phyloP scores from a whole-genome alignment of 345 rosid genomes.

The Toxicodendron radicans region DNA sequence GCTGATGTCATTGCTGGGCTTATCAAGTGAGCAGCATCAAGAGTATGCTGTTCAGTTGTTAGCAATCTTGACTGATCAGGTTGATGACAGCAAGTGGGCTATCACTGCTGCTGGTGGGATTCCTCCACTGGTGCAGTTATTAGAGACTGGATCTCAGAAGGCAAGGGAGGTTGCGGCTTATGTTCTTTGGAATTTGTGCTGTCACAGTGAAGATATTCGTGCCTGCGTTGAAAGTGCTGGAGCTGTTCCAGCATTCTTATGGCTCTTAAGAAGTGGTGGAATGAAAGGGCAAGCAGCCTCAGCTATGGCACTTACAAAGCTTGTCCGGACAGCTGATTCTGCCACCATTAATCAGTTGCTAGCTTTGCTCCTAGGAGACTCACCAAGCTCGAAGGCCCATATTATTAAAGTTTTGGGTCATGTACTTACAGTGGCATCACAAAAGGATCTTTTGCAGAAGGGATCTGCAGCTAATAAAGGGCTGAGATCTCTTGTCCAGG shows the following conservation, averaged over 20 bases:
- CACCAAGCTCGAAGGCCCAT: slow-evolving; percentile 58
- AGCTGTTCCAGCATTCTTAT: slow-evolving; percentile 73
- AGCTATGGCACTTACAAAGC: slow-evolving; percentile 64
- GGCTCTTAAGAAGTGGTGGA: slow-evolving; percentile 76
- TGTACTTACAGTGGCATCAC: slow-evolving; percentile 68
- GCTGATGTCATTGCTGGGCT: slow-evolving; percentile 76
- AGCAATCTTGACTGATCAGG: slow-evolving; percentile 68
- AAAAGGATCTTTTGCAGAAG: slow-evolving; percentile 52
- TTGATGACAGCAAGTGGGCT: slow-evolving; percentile 96
- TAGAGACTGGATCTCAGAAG: slow-evolving; percentile 81
- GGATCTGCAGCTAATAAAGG: slow-evolving; percentile 87
- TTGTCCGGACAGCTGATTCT: slow-evolving; percentile 70
- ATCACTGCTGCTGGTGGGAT: slow-evolving; percentile 96
- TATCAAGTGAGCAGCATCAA: slow-evolving; percentile 88
- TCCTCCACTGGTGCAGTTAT: slow-evolving; percentile 85
- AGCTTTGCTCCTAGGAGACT: slow-evolving; percentile 69
- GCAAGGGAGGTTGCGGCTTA: slow-evolving; percentile 80
- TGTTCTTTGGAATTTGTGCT: slow-evolving; percentile 75
- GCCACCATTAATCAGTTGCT: slow-evolving; percentile 76
- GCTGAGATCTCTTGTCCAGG: slow-evolving; percentile 64
- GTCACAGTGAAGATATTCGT: slow-evolving; percentile 85
- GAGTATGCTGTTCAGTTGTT: slow-evolving; percentile 76
- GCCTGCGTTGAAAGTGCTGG: slow-evolving; percentile 93
- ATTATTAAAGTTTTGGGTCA: slow-evolving; percentile 75
- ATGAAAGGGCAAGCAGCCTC: slow-evolving; percentile 73